Conservation (phyloP, 2,329 filamentous ascomycete species). For the Fusarium caatingaense region DNA sequence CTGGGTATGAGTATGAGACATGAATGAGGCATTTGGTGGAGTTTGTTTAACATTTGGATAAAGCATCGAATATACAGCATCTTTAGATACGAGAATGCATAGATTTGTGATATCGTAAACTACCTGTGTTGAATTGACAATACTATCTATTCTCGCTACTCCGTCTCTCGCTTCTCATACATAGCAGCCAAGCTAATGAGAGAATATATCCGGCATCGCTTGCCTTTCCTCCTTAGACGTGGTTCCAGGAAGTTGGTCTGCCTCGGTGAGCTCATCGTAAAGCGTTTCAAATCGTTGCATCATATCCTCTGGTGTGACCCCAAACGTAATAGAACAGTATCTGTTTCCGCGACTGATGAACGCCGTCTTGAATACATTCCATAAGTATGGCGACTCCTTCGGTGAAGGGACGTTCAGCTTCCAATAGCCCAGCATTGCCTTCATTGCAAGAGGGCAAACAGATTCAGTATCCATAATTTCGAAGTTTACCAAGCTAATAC, state of each 20-base stretch:
- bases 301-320: accelerated
- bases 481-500: neutral
- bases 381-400: neutral
- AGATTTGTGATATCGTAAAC: neutral
- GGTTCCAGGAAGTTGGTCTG: too few relatives aligned
- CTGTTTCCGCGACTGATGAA: neutral
- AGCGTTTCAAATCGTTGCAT: neutral
- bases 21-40: conserved; percentile 13
- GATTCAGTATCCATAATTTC: neutral
- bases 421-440: neutral
- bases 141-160: neutral
- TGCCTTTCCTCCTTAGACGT: too few relatives aligned
- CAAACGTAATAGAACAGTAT: accelerated
- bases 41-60: conserved; percentile 14
- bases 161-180: neutral
- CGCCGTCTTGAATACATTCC: neutral
- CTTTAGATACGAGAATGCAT: neutral
- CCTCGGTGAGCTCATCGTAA: too few relatives aligned
- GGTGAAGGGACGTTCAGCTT: neutral
- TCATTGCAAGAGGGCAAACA: too few relatives aligned
- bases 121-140: too few relatives aligned
- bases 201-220: too few relatives aligned
- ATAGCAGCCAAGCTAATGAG: neutral
- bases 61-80: neutral
- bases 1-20: conserved; percentile 12